These are phyloP conservation scores for Penicillium verhagenii DNA, from an alignment of 495 filamentous ascomycete species.

Conservation along the genomic window DNA sequence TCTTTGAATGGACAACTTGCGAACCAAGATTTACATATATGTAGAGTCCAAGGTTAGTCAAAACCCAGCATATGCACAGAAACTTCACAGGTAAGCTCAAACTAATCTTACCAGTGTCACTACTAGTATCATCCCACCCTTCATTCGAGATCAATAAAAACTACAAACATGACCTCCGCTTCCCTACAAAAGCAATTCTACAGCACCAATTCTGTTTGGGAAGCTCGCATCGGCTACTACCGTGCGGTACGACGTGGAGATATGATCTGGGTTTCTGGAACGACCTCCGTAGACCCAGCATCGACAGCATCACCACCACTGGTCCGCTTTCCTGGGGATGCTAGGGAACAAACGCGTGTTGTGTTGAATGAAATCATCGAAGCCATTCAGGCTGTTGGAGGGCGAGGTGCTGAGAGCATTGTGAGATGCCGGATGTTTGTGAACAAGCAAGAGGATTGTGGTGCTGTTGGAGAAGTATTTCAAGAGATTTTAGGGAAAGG, in stretches of 20 bases:
- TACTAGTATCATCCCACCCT: too few relatives aligned
- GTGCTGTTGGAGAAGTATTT: slow-evolving; percentile 34
- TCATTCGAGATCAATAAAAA: not conserved
- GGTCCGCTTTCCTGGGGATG: slow-evolving; percentile 40
- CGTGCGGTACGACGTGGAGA: slow-evolving; percentile 43
- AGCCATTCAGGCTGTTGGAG: slow-evolving; percentile 42
- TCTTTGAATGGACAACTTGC: too few relatives aligned
- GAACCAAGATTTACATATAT: too few relatives aligned
- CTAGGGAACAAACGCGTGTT: slow-evolving; percentile 36
- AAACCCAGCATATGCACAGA: too few relatives aligned
- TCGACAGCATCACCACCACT: slow-evolving; percentile 32
- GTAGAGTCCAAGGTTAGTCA: too few relatives aligned
- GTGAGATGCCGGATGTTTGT: slow-evolving; percentile 45
- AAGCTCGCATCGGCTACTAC: slow-evolving; percentile 45
- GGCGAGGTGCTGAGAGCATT: slow-evolving; percentile 35
- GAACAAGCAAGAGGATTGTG: slow-evolving; percentile 33
- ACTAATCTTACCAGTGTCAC: too few relatives aligned
- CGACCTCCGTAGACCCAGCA: slow-evolving; percentile 40
- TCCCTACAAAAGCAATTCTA: slow-evolving; percentile 7
- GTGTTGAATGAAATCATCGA: slow-evolving; percentile 40
- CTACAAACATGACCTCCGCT: not conserved
- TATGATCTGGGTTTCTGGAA: slow-evolving; percentile 49
- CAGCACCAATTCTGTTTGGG: slow-evolving; percentile 42
- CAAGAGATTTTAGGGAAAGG: slow-evolving; percentile 33
- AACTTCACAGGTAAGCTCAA: too few relatives aligned